These are phyloP conservation scores for Colletotrichum zoysiae DNA, from an alignment of 2,329 filamentous ascomycete genomes.

Conservation along the genomic window DNA sequence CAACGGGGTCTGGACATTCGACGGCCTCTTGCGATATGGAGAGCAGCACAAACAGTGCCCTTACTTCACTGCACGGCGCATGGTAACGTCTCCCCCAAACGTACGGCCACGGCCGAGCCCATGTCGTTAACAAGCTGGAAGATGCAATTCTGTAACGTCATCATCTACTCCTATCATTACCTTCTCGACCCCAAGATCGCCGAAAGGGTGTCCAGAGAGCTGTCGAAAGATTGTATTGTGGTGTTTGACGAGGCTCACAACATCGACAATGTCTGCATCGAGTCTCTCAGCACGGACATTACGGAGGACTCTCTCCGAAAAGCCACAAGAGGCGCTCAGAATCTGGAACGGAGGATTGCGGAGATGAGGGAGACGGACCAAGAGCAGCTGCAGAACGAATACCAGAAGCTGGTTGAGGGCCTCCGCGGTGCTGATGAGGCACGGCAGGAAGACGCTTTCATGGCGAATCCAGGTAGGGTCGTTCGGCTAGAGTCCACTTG, in stretches of 20 bases:
- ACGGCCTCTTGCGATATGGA: slow-evolving; percentile 88
- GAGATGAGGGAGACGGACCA: slow-evolving; percentile 98
- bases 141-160: slow-evolving; percentile 99
- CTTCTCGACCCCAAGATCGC: slow-evolving; percentile 98
- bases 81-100: slow-evolving; percentile 67
- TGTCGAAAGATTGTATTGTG: slow-evolving; percentile 98
- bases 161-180: slow-evolving; percentile 99
- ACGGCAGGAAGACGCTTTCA: slow-evolving; percentile 93
- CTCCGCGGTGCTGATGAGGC: slow-evolving; percentile 89
- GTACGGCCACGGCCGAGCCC: neutral
- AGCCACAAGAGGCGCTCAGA: slow-evolving; percentile 89
- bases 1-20: slow-evolving; percentile 95
- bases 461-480: slow-evolving; percentile 83
- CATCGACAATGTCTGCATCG: slow-evolving; percentile 99
- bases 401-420: slow-evolving; percentile 94
- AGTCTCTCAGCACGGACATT: slow-evolving; percentile 95
- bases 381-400: slow-evolving; percentile 94
- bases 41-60: slow-evolving; percentile 97
- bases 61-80: slow-evolving; percentile 94
- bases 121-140: slow-evolving; percentile 49
- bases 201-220: slow-evolving; percentile 91
- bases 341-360: slow-evolving; percentile 88
- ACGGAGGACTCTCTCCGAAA: slow-evolving; percentile 95
- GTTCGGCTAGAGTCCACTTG: neutral
- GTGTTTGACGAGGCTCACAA: slow-evolving; percentile 99